phyloP scores from a whole-genome alignment of 75 land plant genomes.

The Pseudotsuga menziesii region DNA sequence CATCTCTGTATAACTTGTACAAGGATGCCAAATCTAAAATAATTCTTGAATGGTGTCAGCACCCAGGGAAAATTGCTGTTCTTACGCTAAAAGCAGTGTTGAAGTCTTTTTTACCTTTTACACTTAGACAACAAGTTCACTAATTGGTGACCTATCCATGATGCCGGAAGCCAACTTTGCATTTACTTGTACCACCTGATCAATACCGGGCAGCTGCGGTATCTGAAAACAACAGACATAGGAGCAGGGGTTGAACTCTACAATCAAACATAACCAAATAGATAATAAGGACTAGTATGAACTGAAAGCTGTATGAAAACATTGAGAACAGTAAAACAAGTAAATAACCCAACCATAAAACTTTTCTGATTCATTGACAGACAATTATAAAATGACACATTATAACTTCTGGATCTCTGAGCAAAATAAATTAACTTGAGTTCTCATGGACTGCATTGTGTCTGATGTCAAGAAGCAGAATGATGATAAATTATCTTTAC shows the following conservation, averaged over 20 bases:
- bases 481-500: too few relatives aligned
- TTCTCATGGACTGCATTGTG: too few relatives aligned
- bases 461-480: too few relatives aligned
- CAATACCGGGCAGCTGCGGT: conserved; percentile 79
- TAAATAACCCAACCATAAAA: neutral
- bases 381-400: too few relatives aligned
- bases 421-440: too few relatives aligned
- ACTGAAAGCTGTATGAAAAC: neutral
- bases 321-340: neutral
- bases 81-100: neutral
- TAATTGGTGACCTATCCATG: conserved; percentile 94
- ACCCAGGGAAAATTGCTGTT: neutral
- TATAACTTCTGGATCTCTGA: too few relatives aligned
- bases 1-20: neutral
- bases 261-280: neutral
- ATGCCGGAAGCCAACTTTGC: conserved; percentile 66
- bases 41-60: neutral
- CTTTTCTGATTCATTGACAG: too few relatives aligned
- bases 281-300: neutral
- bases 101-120: neutral
- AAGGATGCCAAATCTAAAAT: neutral
- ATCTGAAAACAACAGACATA: conserved; percentile 34
- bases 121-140: conserved; percentile 85
- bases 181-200: conserved; percentile 53
- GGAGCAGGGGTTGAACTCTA: neutral